Conservation (phyloP, 108 stramenopile genomes). For the Cylindrotheca closterium region DNA sequence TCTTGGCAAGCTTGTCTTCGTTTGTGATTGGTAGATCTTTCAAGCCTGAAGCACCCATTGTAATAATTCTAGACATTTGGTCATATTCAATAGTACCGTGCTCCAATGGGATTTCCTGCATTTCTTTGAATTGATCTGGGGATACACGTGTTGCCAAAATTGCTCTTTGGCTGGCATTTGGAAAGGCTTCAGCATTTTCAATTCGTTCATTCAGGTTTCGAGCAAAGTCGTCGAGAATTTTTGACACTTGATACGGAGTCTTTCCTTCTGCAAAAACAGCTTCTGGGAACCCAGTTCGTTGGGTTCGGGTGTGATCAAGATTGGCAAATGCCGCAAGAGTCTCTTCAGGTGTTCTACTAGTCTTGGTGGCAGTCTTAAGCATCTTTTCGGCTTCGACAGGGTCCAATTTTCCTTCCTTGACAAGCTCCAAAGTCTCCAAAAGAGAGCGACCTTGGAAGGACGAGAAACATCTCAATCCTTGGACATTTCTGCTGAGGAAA, state of each 20-base stretch:
- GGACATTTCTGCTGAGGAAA: too few species aligned
- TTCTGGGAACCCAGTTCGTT: conserved; percentile 82
- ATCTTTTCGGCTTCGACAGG: conserved; percentile 23
- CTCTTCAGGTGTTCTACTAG: conserved; percentile 37
- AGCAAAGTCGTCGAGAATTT: conserved; percentile 86
- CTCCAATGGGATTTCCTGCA: conserved; percentile 40
- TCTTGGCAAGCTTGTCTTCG: conserved; percentile 11
- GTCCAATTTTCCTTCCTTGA: conserved; percentile 27
- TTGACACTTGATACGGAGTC: conserved; percentile 69
- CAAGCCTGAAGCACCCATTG: conserved; percentile 59
- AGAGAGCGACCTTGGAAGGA: conserved; percentile 4
- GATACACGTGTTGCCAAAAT: conserved; percentile 74
- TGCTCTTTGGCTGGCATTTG: conserved; percentile 28
- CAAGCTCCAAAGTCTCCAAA: conserved; percentile 18
- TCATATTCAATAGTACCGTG: conserved; percentile 69
- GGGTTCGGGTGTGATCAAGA: conserved; percentile 73
- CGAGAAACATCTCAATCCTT: not conserved
- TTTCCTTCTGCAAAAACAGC: conserved; percentile 84
- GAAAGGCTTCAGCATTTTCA: conserved; percentile 7
- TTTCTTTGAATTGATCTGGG: conserved; percentile 36
- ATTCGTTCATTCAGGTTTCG: conserved; percentile 54
- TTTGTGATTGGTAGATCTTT: conserved; percentile 5
- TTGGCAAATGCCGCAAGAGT: conserved; percentile 70
- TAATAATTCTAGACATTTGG: conserved; percentile 61
- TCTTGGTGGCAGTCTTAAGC: conserved; percentile 1